phyloP scores from a whole-genome alignment of 2,329 filamentous ascomycete species.

The Epichloe amarillans region DNA sequence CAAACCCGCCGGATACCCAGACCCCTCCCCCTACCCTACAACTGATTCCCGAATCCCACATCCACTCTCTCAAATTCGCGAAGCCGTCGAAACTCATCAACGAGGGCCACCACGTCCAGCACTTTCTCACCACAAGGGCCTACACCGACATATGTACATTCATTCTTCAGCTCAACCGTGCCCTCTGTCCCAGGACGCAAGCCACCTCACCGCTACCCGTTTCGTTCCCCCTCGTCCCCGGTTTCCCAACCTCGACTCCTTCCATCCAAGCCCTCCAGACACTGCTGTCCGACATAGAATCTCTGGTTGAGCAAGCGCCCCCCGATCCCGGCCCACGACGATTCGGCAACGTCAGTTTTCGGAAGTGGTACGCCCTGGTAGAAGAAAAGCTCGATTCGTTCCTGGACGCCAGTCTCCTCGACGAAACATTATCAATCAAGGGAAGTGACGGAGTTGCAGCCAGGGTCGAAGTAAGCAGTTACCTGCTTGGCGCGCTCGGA shows the following conservation, averaged over 20 bases:
- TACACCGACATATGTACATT: slow-evolving; percentile 83
- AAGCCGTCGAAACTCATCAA: slow-evolving; percentile 70
- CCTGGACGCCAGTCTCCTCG: slow-evolving; percentile 17
- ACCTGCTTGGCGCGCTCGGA: slow-evolving; percentile 77
- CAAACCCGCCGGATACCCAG: slow-evolving; percentile 6
- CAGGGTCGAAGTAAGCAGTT: slow-evolving; percentile 57
- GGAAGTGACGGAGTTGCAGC: slow-evolving; percentile 27
- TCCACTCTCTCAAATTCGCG: slow-evolving; percentile 39
- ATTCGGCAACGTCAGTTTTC: slow-evolving; percentile 86
- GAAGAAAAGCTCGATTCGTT: slow-evolving; percentile 38
- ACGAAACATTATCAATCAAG: slow-evolving; percentile 14
- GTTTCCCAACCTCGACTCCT: slow-evolving; percentile 25
- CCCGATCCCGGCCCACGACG: slow-evolving; percentile 75
- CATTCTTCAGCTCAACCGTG: slow-evolving; percentile 76
- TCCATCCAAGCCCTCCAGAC: slow-evolving; percentile 51
- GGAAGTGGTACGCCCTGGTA: slow-evolving; percentile 65
- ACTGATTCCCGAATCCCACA: slow-evolving; percentile 33
- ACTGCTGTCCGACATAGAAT: slow-evolving; percentile 51
- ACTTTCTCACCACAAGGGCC: slow-evolving; percentile 67
- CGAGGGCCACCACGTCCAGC: slow-evolving; percentile 66
- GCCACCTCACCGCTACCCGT: slow-evolving; percentile 15
- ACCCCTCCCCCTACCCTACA: slow-evolving; percentile 23
- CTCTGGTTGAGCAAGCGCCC: slow-evolving; percentile 61
- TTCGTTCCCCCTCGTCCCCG: slow-evolving; percentile 31
- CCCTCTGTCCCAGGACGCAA: slow-evolving; percentile 60